phyloP scores from a whole-genome alignment of 2,329 filamentous ascomycete species.

The Chrysoporthe deuterocubensis region DNA sequence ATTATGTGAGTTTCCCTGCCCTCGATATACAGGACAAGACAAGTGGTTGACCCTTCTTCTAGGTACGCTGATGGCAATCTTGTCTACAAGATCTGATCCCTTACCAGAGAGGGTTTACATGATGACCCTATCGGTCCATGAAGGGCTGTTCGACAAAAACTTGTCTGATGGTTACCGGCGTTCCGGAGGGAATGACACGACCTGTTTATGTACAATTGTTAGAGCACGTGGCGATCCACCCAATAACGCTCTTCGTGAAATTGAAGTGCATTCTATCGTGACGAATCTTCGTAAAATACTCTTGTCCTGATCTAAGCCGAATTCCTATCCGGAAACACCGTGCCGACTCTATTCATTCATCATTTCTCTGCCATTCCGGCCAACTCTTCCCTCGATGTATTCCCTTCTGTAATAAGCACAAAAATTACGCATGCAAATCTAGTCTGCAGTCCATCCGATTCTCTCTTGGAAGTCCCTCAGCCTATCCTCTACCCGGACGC shows the following conservation, averaged over 20 bases:
- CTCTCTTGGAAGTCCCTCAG: constrained; percentile 54
- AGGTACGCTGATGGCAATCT: constrained; percentile 66
- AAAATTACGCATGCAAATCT: background rate
- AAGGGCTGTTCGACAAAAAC: background rate
- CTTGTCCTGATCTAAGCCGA: background rate
- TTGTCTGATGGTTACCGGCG: background rate
- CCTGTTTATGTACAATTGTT: background rate
- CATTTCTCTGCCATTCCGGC: background rate
- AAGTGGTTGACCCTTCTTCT: constrained; percentile 30
- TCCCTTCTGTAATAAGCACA: background rate
- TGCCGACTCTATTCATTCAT: background rate
- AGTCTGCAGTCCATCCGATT: constrained; percentile 32
- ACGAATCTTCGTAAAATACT: background rate
- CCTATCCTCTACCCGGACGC: constrained; percentile 55
- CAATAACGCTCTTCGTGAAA: background rate
- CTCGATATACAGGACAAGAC: background rate
- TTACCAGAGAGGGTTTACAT: background rate
- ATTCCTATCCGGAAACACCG: background rate
- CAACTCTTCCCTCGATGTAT: background rate
- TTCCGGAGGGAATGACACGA: background rate
- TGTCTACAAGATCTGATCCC: constrained; percentile 68
- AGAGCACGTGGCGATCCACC: background rate
- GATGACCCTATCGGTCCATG: background rate
- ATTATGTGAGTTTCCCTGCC: constrained; percentile 76
- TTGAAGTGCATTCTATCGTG: background rate